These are phyloP conservation scores for Penicillium malachiteum DNA, from an alignment of 495 filamentous ascomycete species.

Conservation along the genomic window DNA sequence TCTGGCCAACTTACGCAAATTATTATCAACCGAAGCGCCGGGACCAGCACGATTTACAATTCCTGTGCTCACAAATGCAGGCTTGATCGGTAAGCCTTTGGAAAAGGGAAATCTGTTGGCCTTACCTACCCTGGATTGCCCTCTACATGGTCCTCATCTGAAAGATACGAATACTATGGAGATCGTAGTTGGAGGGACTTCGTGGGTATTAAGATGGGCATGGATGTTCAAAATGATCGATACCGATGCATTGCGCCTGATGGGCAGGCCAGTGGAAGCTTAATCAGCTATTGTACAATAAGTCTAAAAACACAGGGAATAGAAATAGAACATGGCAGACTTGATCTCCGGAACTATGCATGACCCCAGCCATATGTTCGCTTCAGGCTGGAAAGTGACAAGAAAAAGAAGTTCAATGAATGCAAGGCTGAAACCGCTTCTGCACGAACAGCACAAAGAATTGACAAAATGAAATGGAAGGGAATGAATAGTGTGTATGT, in stretches of 20 bases:
- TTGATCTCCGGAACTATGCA: slow-evolving; percentile 31
- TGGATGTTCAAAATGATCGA: slow-evolving; percentile 50
- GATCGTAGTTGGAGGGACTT: slow-evolving; percentile 9
- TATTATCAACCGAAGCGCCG: slow-evolving; percentile 26
- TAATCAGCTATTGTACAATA: slow-evolving; percentile 31
- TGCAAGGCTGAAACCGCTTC: slow-evolving; percentile 9
- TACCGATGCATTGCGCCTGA: slow-evolving; percentile 31
- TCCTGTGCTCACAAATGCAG: slow-evolving; percentile 29
- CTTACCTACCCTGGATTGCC: slow-evolving; percentile 31
- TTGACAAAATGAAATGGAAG: slow-evolving; percentile 21
- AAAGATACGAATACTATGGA: slow-evolving; percentile 9
- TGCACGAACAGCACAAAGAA: slow-evolving; percentile 9
- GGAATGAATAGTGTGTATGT: slow-evolving; percentile 13
- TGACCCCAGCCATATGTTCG: slow-evolving; percentile 17
- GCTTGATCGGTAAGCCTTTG: background rate
- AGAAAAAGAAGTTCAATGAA: slow-evolving; percentile 14
- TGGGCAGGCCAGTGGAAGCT: slow-evolving; percentile 29
- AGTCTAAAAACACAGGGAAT: slow-evolving; percentile 23
- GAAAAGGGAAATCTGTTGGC: slow-evolving; percentile 23
- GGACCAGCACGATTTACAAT: slow-evolving; percentile 38
- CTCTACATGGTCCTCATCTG: slow-evolving; percentile 8
- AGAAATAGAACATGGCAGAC: slow-evolving; percentile 13
- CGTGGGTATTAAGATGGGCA: slow-evolving; percentile 34
- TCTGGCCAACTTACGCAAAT: slow-evolving; percentile 1
- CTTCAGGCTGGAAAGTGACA: slow-evolving; percentile 20